Conservation (phyloP, 169 alveolate species). For the Theileria luwenshuni region DNA sequence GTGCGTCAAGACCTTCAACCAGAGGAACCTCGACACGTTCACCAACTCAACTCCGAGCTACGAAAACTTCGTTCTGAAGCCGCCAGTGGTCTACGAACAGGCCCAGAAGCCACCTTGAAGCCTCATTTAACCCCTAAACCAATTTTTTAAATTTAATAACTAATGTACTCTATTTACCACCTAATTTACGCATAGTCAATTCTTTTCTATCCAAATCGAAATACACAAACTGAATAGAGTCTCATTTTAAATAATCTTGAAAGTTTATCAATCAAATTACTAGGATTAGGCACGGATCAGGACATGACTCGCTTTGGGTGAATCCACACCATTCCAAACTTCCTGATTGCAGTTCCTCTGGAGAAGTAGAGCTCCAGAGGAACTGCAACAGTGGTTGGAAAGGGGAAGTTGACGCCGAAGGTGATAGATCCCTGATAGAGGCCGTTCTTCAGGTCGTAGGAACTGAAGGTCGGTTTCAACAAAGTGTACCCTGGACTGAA, state of each 20-base stretch:
- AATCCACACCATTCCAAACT: conserved; percentile 17
- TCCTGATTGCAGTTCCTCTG: not conserved
- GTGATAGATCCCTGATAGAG: not conserved
- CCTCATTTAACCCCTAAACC: not conserved
- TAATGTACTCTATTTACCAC: not conserved
- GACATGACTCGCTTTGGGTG: conserved; percentile 2
- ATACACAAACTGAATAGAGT: too few species aligned
- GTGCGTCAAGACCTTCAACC: conserved; percentile 14
- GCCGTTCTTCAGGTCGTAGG: not conserved
- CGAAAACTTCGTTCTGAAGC: conserved; percentile 7
- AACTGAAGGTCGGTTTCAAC: not conserved
- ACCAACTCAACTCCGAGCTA: conserved; percentile 12
- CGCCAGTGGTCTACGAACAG: conserved; percentile 2
- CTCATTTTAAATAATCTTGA: too few species aligned
- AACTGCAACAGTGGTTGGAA: conserved; percentile 9
- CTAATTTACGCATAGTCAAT: not conserved
- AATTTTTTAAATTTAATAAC: not conserved
- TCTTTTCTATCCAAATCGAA: too few species aligned
- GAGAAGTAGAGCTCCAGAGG: conserved; percentile 2
- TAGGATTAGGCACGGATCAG: not conserved
- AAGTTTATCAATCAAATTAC: too few species aligned
- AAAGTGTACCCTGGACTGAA: too few species aligned
- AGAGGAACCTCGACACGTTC: conserved; percentile 1
- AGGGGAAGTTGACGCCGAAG: conserved; percentile 8
- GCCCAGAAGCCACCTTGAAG: not conserved